These are phyloP conservation scores for Cardamine chenopodiifolia DNA, from an alignment of 345 rosid genomes.

Conservation along the genomic window DNA sequence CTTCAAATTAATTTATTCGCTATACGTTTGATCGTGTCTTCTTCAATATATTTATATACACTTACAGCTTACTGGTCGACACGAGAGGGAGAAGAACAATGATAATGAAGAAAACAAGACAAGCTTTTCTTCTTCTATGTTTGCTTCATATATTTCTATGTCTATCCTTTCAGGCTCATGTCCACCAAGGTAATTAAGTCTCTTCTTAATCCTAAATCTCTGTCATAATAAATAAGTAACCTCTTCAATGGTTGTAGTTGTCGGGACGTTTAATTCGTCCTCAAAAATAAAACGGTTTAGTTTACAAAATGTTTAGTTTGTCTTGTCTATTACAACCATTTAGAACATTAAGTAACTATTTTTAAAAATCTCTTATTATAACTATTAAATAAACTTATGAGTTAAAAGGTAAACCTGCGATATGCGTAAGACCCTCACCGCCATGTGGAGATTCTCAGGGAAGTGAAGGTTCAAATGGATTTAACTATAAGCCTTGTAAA, in stretches of 20 bases:
- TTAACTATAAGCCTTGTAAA: slow-evolving; percentile 7
- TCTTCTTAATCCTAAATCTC: slow-evolving; percentile 5
- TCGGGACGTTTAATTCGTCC: no score
- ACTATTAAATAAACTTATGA: not conserved
- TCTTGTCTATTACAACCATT: not conserved
- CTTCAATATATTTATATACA: slow-evolving; percentile 11
- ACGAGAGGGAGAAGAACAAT: not conserved
- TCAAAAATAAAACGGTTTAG: not conserved
- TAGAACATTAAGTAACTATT: not conserved
- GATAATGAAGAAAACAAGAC: slow-evolving; percentile 25
- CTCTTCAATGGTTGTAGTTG: no score
- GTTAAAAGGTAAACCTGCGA: not conserved
- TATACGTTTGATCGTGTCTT: not conserved
- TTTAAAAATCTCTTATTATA: not conserved
- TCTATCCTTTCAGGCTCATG: not conserved
- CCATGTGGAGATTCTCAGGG: slow-evolving; percentile 24
- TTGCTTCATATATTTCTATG: slow-evolving; percentile 30
- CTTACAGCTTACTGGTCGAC: not conserved
- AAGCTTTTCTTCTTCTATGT: slow-evolving; percentile 25
- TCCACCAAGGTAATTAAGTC: slow-evolving; percentile 20
- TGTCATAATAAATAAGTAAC: no score
- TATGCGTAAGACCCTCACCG: slow-evolving; percentile 18
- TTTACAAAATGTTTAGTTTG: no score
- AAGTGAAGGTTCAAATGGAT: not conserved
- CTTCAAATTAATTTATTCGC: not conserved